Percentiles rank a stretch among this genome's conserved stretches.
Conservation (phyloP, 2,329 filamentous ascomycete genomes). For the Fusarium sublunatum region DNA sequence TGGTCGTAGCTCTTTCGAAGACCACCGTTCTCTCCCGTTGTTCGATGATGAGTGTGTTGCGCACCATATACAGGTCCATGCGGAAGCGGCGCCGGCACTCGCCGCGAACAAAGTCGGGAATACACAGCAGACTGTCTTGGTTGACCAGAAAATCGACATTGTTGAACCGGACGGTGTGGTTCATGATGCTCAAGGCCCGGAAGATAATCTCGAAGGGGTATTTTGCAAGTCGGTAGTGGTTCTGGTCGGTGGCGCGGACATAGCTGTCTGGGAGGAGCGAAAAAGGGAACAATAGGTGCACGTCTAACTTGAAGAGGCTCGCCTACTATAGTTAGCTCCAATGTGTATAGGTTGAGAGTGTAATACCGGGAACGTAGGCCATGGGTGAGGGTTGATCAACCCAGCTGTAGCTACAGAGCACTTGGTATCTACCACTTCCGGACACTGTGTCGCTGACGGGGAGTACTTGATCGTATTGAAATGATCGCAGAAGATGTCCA, state of each 20-base stretch:
- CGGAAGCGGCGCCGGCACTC: slow-evolving; percentile 28
- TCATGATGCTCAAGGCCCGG: slow-evolving; percentile 42
- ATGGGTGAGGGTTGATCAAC: neutral
- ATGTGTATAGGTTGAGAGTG: no score
- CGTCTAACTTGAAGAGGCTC: neutral
- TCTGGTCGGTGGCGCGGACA: slow-evolving; percentile 29
- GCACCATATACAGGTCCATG: slow-evolving; percentile 23
- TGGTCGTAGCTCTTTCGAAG: neutral
- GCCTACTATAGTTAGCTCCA: slow-evolving; percentile 5
- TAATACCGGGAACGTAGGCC: slow-evolving; percentile 25
- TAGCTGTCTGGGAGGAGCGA: slow-evolving; percentile 2
- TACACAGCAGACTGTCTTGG: slow-evolving; percentile 37
- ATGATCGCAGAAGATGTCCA: no score
- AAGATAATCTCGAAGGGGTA: slow-evolving; percentile 48
- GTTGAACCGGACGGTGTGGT: slow-evolving; percentile 40
- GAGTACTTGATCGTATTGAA: no score
- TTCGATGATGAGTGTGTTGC: slow-evolving; percentile 34
- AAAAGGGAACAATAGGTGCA: slow-evolving; percentile 10
- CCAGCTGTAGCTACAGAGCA: slow-evolving; percentile 37
- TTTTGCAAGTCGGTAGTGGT: slow-evolving; percentile 12
- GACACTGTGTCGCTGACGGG: neutral
- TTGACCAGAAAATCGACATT: slow-evolving; percentile 48
- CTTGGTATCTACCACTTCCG: slow-evolving; percentile 1
- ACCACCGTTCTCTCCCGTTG: slow-evolving; percentile 18
- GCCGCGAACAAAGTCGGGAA: slow-evolving; percentile 43